Evolutionary conservation across 192 early-diverging fungal species (phyloP).

Genomic region (Mortierella antarctica): DNA sequence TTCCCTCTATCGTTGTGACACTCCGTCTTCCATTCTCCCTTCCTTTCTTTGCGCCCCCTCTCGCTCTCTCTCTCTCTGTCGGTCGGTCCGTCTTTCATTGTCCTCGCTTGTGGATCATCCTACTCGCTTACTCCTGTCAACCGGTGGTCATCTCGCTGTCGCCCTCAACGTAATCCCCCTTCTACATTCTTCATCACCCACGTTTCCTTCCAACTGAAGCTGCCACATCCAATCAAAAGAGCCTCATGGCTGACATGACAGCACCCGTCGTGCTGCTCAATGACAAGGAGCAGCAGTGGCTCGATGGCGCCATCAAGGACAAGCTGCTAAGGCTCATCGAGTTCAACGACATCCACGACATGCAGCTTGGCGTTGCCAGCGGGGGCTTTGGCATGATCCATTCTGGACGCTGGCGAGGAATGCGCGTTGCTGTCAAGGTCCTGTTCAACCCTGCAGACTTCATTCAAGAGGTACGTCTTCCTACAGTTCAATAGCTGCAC

Average conservation of each 20-base stretch:
- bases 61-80: background rate
- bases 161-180: background rate
- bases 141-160: background rate
- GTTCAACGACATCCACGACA: conserved; percentile 29
- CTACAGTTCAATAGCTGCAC: background rate
- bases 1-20: background rate
- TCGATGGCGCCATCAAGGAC: conserved; percentile 33
- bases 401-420: conserved; percentile 33
- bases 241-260: conserved; percentile 37
- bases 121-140: background rate
- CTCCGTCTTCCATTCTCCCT: background rate
- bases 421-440: conserved; percentile 48
- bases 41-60: background rate
- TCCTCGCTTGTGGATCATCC: no score
- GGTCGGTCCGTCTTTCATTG: background rate
- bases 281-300: conserved; percentile 49
- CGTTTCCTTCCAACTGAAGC: background rate
- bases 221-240: background rate
- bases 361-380: conserved; percentile 37
- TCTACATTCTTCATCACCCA: background rate
- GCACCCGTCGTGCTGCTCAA: conserved; percentile 45
- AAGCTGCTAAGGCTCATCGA: conserved; percentile 42
- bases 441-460: conserved; percentile 44
- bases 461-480: conserved; percentile 45
- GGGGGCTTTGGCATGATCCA: conserved; percentile 50